A percentile compares a stretch with the other conserved stretches of the same genome.
phyloP scores from a whole-genome alignment of 345 rosid genomes.

The Salix viminalis region DNA sequence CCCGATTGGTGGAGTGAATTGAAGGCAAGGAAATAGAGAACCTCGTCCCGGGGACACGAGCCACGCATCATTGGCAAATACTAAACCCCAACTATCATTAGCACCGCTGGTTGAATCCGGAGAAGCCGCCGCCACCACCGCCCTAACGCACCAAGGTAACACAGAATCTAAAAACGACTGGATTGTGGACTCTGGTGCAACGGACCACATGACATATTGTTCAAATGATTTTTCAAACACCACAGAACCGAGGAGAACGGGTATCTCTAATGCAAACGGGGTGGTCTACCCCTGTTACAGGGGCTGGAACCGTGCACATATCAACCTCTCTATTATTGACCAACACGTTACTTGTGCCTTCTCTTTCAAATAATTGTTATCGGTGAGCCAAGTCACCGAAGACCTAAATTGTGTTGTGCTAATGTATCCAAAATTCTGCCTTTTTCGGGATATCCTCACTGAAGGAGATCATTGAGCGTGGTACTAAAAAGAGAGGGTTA shows the following conservation, averaged over 20 bases:
- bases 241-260: background rate
- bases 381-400: no score
- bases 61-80: background rate
- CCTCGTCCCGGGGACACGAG: no score
- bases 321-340: background rate
- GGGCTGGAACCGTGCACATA: background rate
- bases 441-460: no score
- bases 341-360: background rate
- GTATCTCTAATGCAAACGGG: background rate
- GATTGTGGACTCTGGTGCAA: background rate
- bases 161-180: background rate
- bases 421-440: no score
- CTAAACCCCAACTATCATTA: background rate
- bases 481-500: no score
- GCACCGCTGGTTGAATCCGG: no score
- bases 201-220: background rate
- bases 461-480: no score
- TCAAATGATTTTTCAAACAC: background rate
- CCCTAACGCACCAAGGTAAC: no score
- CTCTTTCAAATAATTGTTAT: no score
- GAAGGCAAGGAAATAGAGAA: background rate
- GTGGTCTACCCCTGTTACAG: background rate
- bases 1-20: no score
- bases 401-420: no score
- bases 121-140: no score